A percentile compares a stretch with the other conserved stretches of the same genome.
These are phyloP conservation scores for Xylaria scruposa DNA, from an alignment of 495 filamentous ascomycete species.

Conservation along the genomic window DNA sequence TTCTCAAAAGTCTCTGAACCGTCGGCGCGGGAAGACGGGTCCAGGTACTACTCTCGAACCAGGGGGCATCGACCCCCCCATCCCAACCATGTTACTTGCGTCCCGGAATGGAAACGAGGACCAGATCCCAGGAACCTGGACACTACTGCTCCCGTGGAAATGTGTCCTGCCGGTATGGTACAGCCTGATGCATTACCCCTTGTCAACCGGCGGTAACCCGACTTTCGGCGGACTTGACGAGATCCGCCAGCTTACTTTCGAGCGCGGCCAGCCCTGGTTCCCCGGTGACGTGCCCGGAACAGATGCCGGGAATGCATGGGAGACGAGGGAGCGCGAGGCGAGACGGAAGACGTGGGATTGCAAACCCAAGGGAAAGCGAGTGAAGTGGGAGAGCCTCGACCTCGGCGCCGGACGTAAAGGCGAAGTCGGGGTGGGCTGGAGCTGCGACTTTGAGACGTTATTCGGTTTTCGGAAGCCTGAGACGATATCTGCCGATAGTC, in stretches of 20 bases:
- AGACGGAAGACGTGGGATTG: conserved; percentile 75
- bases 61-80: conserved; percentile 72
- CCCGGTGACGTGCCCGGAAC: conserved; percentile 89
- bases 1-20: conserved; percentile 84
- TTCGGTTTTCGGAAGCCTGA: conserved; percentile 38
- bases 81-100: conserved; percentile 78
- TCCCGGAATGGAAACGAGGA: conserved; percentile 55
- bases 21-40: conserved; percentile 71
- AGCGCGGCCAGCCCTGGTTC: conserved; percentile 81
- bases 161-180: conserved; percentile 89
- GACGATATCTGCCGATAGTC: conserved; percentile 28
- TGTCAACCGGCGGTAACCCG: conserved; percentile 78
- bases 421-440: conserved; percentile 83
- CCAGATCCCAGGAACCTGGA: conserved; percentile 76
- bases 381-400: conserved; percentile 77
- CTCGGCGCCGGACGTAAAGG: conserved; percentile 78
- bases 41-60: conserved; percentile 70
- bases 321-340: conserved; percentile 65
- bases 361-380: conserved; percentile 80
- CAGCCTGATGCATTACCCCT: conserved; percentile 81
- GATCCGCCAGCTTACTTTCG: conserved; percentile 80
- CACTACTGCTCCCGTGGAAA: conserved; percentile 88
- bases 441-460: conserved; percentile 84
- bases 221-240: conserved; percentile 85
- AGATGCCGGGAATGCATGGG: conserved; percentile 78